These are phyloP conservation scores for Immersiporthe knoxdaviesiana DNA, from an alignment of 2,329 filamentous ascomycete genomes.

Conservation along the genomic window DNA sequence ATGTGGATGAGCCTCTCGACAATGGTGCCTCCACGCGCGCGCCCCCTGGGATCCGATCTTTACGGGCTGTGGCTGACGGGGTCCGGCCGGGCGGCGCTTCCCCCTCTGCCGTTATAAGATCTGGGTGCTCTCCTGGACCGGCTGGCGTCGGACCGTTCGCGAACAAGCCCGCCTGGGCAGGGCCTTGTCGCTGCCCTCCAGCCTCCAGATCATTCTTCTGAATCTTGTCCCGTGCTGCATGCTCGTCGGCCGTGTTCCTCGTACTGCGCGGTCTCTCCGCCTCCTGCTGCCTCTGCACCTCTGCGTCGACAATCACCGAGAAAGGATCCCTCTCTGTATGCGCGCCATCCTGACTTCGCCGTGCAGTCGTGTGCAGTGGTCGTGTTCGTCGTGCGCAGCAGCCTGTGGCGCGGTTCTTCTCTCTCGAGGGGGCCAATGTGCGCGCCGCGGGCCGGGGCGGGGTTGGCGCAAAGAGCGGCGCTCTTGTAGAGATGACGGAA, in stretches of 20 bases:
- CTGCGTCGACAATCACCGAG: neutral
- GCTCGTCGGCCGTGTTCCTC: neutral
- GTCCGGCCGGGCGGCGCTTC: neutral
- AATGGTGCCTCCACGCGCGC: slow-evolving; percentile 4
- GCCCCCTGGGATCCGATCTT: neutral
- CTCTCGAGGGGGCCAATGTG: slow-evolving; percentile 7
- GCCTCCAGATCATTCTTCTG: neutral
- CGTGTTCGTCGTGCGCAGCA: neutral
- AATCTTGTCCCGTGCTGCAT: neutral
- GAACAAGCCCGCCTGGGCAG: neutral
- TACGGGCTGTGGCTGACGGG: neutral
- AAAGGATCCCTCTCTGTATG: neutral
- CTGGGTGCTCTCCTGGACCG: neutral
- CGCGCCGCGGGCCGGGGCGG: slow-evolving; percentile 29
- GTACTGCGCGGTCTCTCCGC: no score
- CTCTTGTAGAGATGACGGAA: slow-evolving; percentile 40
- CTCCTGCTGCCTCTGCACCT: neutral
- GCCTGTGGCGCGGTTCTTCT: neutral
- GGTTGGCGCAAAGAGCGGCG: slow-evolving; percentile 33
- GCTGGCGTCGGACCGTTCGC: neutral
- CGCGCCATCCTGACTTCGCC: slow-evolving; percentile 3
- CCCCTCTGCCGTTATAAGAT: neutral
- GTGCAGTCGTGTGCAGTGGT: slow-evolving; percentile 15
- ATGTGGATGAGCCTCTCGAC: slow-evolving; percentile 29
- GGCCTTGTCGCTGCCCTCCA: neutral